Conservation (phyloP, 208 protist species). For the Crithidia thermophila region DNA sequence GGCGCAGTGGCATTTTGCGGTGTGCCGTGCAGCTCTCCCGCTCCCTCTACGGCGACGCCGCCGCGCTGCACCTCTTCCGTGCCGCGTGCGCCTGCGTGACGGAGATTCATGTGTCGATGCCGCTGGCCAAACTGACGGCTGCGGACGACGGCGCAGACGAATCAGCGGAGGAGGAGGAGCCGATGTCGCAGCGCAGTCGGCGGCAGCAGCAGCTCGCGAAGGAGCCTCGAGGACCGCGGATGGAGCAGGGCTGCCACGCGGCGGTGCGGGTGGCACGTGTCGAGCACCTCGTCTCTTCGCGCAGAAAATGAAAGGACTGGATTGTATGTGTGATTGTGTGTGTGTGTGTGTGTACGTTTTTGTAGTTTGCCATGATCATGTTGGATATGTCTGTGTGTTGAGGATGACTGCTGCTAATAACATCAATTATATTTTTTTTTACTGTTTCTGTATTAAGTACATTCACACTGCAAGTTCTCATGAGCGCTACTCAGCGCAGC, state of each 20-base stretch:
- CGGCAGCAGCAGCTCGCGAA: not conserved
- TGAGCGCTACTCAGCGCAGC: too few species aligned
- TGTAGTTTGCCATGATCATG: too few species aligned
- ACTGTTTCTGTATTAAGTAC: too few species aligned
- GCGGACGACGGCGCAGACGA: not conserved
- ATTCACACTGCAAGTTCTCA: too few species aligned
- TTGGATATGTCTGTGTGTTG: too few species aligned
- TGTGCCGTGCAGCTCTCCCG: constrained; percentile 33
- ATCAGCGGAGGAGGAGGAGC: not conserved
- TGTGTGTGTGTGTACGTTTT: not conserved
- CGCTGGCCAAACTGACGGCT: not conserved
- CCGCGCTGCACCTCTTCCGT: constrained; percentile 27
- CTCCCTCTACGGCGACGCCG: constrained; percentile 28
- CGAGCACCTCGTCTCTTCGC: constrained; percentile 28
- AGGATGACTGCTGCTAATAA: too few species aligned
- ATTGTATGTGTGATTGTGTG: not conserved
- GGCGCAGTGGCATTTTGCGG: constrained; percentile 30
- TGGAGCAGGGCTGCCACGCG: constrained; percentile 19
- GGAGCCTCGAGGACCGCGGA: not conserved
- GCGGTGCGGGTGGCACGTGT: constrained; percentile 28
- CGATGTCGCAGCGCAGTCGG: not conserved
- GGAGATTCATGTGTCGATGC: constrained; percentile 12
- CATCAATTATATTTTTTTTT: too few species aligned
- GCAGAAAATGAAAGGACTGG: not conserved
- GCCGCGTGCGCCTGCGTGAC: constrained; percentile 34